A percentile compares a stretch with the other conserved stretches of the same genome.
Evolutionary conservation across 2,329 filamentous ascomycete genomes (phyloP).

Genomic region (Phialophora macrospora): DNA sequence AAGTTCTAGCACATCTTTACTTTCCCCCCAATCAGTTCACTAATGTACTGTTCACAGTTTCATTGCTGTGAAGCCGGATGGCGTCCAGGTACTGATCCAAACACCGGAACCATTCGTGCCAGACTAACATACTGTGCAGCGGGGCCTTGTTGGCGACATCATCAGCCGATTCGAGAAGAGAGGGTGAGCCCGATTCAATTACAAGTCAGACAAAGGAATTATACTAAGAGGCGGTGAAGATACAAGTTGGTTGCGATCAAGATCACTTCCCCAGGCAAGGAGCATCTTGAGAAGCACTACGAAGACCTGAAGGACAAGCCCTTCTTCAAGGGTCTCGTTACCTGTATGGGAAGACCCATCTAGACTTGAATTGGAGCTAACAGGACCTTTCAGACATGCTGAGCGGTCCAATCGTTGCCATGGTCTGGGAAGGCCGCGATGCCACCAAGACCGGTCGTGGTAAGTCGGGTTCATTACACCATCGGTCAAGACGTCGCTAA

Average conservation of each 20-base stretch:
- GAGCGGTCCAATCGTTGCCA: slow-evolving; percentile 95
- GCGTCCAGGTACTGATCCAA: slow-evolving; percentile 78
- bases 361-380: slow-evolving; percentile 23
- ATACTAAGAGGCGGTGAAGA: slow-evolving; percentile 54
- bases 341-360: slow-evolving; percentile 64
- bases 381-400: slow-evolving; percentile 74
- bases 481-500: slow-evolving; percentile 29
- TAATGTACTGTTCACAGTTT: slow-evolving; percentile 65
- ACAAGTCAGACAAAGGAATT: not conserved
- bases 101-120: slow-evolving; percentile 30
- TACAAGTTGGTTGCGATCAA: slow-evolving; percentile 99
- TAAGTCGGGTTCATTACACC: slow-evolving; percentile 53
- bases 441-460: slow-evolving; percentile 97
- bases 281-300: slow-evolving; percentile 98
- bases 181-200: slow-evolving; percentile 52
- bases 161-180: slow-evolving; percentile 97
- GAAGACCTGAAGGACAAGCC: slow-evolving; percentile 88
- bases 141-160: slow-evolving; percentile 97
- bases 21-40: not conserved
- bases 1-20: slow-evolving; percentile 48
- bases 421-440: slow-evolving; percentile 99
- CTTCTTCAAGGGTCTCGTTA: slow-evolving; percentile 93
- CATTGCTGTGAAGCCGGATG: slow-evolving; percentile 99
- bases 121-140: slow-evolving; percentile 58
- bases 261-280: slow-evolving; percentile 84